A percentile compares a stretch with the other conserved stretches of the same genome.
Evolutionary conservation across 106 monocot species (phyloP).

Genomic region (Acorus gramineus): DNA sequence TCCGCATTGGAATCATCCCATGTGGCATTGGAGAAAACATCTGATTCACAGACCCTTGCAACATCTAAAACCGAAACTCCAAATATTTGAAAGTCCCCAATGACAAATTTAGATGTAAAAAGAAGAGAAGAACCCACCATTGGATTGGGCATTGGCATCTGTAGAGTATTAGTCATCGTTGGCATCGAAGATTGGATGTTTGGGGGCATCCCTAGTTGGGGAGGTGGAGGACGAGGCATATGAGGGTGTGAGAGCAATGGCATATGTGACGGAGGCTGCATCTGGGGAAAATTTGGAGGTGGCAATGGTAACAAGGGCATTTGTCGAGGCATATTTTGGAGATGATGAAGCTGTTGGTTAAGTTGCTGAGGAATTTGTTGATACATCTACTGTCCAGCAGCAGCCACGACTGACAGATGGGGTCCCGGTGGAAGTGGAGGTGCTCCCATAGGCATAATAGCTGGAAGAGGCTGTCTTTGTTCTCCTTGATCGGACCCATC

Average conservation of each 20-base stretch:
- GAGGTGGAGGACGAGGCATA: slow-evolving; percentile 36
- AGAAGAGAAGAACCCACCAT: slow-evolving; percentile 41
- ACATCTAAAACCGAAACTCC: slow-evolving; percentile 18
- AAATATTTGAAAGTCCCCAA: not conserved
- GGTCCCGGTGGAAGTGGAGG: slow-evolving; percentile 97
- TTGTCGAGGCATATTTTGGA: slow-evolving; percentile 41
- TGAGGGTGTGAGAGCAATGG: slow-evolving; percentile 42
- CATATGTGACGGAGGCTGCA: slow-evolving; percentile 63
- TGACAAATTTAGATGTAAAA: not conserved
- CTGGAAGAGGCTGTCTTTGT: slow-evolving; percentile 45
- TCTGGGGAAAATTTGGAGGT: slow-evolving; percentile 50
- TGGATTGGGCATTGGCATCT: slow-evolving; percentile 44
- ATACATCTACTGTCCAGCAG: slow-evolving; percentile 60
- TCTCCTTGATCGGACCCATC: slow-evolving; percentile 81
- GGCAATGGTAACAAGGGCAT: slow-evolving; percentile 36
- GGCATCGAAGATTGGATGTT: slow-evolving; percentile 22
- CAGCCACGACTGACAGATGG: slow-evolving; percentile 77
- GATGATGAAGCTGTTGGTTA: slow-evolving; percentile 43
- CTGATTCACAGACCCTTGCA: slow-evolving; percentile 68
- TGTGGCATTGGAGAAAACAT: slow-evolving; percentile 49
- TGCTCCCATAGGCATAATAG: slow-evolving; percentile 39
- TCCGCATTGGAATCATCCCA: slow-evolving; percentile 53
- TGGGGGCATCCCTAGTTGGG: slow-evolving; percentile 31
- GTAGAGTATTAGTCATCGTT: slow-evolving; percentile 31
- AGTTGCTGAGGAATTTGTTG: slow-evolving; percentile 50